These are phyloP conservation scores for Acanthamoeba castellanii DNA, from an alignment of 208 protist species.

Conservation along the genomic window DNA sequence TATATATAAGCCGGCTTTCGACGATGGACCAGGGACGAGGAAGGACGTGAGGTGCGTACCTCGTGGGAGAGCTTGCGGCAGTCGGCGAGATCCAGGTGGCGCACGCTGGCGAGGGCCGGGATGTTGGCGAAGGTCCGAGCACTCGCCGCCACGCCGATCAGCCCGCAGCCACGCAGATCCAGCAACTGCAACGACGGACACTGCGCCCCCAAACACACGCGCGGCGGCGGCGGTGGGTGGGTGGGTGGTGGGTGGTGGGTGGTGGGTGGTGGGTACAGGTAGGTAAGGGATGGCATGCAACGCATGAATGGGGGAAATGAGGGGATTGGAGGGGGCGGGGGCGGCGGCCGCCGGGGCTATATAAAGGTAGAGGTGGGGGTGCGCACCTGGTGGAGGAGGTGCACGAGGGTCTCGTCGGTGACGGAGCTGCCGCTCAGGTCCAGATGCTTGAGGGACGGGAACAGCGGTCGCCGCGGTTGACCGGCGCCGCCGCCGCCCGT, in stretches of 20 bases:
- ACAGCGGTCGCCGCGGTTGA: neutral
- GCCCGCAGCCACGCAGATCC: neutral
- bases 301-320: too few species aligned
- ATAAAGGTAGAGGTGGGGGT: neutral
- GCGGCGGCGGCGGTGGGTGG: too few species aligned
- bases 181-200: neutral
- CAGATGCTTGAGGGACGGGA: neutral
- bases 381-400: neutral
- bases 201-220: too few species aligned
- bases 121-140: neutral
- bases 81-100: neutral
- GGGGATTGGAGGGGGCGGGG: too few species aligned
- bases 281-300: too few species aligned
- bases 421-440: neutral
- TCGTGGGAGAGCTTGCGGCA: slow-evolving; percentile 13
- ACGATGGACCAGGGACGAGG: too few species aligned
- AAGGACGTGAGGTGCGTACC: too few species aligned
- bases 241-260: too few species aligned
- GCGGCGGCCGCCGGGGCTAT: too few species aligned
- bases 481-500: neutral
- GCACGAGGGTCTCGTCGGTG: neutral
- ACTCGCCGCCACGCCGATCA: neutral
- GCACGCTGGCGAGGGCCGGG: neutral
- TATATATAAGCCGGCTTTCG: too few species aligned
- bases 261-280: too few species aligned